Conservation (phyloP, 345 rosid genomes). For the Ceriops decandra region DNA sequence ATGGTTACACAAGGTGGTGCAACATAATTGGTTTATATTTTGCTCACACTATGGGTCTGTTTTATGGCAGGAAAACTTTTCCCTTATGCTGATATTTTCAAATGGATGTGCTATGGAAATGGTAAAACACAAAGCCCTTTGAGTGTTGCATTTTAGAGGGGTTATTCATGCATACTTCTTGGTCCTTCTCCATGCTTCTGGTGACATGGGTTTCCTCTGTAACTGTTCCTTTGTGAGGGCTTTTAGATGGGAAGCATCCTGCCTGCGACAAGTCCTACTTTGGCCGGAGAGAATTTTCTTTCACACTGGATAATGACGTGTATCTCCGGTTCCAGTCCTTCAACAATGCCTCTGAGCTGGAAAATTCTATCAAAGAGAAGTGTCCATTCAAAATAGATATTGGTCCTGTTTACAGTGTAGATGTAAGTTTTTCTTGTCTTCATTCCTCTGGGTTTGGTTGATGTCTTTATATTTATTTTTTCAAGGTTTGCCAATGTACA, state of each 20-base stretch:
- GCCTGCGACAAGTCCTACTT: conserved; percentile 72
- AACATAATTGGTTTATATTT: no score
- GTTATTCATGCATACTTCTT: no score
- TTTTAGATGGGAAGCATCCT: conserved; percentile 88
- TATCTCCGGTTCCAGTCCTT: conserved; percentile 74
- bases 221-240: conserved; percentile 1
- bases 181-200: no score
- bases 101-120: conserved; percentile 89
- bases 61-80: conserved; percentile 67
- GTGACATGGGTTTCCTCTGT: neutral
- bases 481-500: no score
- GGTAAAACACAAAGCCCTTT: conserved; percentile 40
- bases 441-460: neutral
- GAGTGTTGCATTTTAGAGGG: neutral
- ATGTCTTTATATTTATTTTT: neutral
- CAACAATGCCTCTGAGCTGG: conserved; percentile 53
- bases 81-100: conserved; percentile 71
- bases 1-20: no score
- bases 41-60: neutral
- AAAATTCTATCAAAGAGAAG: conserved; percentile 52
- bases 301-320: conserved; percentile 72
- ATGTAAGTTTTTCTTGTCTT: conserved; percentile 40
- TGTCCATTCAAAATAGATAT: conserved; percentile 86
- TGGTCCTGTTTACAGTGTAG: conserved; percentile 80
- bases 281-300: conserved; percentile 81